phyloP scores from a whole-genome alignment of 2,329 filamentous ascomycete species.

The Fonsecaea pedrosoi region DNA sequence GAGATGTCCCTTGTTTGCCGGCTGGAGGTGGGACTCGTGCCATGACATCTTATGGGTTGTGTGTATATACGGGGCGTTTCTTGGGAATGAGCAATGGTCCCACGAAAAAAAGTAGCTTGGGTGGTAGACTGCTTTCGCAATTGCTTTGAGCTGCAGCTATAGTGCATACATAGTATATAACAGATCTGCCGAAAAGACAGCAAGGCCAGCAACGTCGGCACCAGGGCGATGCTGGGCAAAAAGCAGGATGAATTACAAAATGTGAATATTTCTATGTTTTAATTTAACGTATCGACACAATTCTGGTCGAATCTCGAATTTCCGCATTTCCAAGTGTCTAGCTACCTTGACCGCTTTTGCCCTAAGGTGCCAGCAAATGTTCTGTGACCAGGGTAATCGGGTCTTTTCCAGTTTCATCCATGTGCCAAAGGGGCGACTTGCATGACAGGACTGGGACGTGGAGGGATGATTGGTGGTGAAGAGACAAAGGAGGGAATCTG shows the following conservation, averaged over 20 bases:
- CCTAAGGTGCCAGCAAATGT: neutral
- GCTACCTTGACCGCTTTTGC: constrained; percentile 12
- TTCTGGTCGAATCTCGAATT: neutral
- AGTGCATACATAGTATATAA: neutral
- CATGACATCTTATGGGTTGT: neutral
- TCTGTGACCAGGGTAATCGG: neutral
- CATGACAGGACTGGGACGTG: constrained; percentile 4
- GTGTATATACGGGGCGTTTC: neutral
- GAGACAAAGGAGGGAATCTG: neutral
- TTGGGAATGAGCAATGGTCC: neutral
- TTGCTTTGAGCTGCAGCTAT: neutral
- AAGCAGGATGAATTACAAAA: neutral
- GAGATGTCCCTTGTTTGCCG: constrained; percentile 4
- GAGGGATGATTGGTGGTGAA: constrained; percentile 19
- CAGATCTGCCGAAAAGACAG: neutral
- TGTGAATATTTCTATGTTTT: neutral
- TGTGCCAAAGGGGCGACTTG: constrained; percentile 8
- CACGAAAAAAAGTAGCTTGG: constrained; percentile 6
- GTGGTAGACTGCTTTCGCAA: constrained; percentile 22
- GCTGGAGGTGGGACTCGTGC: constrained; percentile 4
- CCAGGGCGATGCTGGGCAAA: neutral
- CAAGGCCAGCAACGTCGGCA: neutral
- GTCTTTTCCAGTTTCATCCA: neutral
- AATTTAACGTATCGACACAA: neutral
- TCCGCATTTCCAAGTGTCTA: neutral